Conservation (phyloP, 495 filamentous ascomycete species). For the Trichoderma virens region DNA sequence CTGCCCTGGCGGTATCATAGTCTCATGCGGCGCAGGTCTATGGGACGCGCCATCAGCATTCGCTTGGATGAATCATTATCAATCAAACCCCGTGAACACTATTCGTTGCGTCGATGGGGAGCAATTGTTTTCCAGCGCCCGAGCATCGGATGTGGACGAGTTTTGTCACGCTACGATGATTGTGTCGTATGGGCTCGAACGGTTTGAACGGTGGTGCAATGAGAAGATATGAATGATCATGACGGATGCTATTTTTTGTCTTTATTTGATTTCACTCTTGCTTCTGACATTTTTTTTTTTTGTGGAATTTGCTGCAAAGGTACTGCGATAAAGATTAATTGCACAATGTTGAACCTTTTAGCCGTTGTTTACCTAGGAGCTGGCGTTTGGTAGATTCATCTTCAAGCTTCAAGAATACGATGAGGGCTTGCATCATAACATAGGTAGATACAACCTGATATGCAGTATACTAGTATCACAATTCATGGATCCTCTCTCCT, state of each 20-base stretch:
- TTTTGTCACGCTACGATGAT: constrained; percentile 19
- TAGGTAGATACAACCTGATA: no score
- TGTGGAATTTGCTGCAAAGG: no score
- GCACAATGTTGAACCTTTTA: no score
- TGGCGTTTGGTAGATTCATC: no score
- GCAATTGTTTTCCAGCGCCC: constrained; percentile 15
- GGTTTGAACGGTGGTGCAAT: constrained; percentile 20
- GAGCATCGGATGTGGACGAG: constrained; percentile 21
- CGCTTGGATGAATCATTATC: constrained; percentile 20
- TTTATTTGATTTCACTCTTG: not conserved
- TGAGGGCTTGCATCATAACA: no score
- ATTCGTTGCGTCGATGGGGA: constrained; percentile 16
- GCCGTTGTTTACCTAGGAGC: no score
- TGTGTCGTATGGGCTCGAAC: constrained; percentile 17
- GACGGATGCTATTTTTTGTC: no score
- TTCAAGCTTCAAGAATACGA: no score
- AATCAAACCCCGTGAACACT: constrained; percentile 16
- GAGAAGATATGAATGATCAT: constrained; percentile 9
- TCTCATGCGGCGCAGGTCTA: constrained; percentile 23
- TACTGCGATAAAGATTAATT: no score
- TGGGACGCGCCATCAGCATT: constrained; percentile 28
- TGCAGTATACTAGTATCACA: no score
- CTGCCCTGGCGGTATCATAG: constrained; percentile 23
- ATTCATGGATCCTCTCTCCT: no score
- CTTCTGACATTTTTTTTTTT: not conserved